Evolutionary conservation across 495 filamentous ascomycete genomes (phyloP), one percentile per base, ranked within the genome.

Genomic region (Aspergillus bridgeri): DNA sequence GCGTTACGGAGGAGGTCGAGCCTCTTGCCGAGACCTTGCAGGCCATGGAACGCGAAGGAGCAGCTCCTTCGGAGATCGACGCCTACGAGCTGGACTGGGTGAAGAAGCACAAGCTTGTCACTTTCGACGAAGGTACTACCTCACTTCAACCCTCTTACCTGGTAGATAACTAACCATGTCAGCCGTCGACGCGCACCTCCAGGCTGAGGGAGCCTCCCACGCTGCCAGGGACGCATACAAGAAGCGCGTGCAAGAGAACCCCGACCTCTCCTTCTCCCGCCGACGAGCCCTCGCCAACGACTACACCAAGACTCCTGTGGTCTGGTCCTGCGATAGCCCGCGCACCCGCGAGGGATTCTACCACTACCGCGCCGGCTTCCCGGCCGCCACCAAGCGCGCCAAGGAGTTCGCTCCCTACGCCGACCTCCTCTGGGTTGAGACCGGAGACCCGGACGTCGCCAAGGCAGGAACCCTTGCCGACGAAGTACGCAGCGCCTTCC

Each of bases 351-450:
- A 98, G 68, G 94, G 94, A 38, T 94, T 88, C 81, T 98, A 97
- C 79, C 94, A 98, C 75, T 97, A 95, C 81, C 81, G 82, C 17
- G 90, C 91, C 7, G 94, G 94, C 52, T 86, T 97, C 78, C 73
- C 79, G 25, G 91, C 93, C 0, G 94, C 94, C 1, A 96, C 90
- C 42, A 97, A 97, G 75, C 89, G 94, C 54, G 91, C 93, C 2
- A 86, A 92, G 57, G 89, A 86, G 45, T 98, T 96, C 57, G 91
- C 83, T 3, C 94, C 94, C 3, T 96, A 89, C 69, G 92, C 94
- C 5, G 94, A 98, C 68, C 86, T 98, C 5, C 83, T 98, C 19
- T 98, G 94, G 94, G 88, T 98, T 11, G 94, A 98, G 75, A 98
- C 94, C 4, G 94, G 89, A 29, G 86, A 91, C 65, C 94, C 94